Evolutionary conservation across 139 green algal species (phyloP).

Genomic region (Picochlorum costavermella): DNA sequence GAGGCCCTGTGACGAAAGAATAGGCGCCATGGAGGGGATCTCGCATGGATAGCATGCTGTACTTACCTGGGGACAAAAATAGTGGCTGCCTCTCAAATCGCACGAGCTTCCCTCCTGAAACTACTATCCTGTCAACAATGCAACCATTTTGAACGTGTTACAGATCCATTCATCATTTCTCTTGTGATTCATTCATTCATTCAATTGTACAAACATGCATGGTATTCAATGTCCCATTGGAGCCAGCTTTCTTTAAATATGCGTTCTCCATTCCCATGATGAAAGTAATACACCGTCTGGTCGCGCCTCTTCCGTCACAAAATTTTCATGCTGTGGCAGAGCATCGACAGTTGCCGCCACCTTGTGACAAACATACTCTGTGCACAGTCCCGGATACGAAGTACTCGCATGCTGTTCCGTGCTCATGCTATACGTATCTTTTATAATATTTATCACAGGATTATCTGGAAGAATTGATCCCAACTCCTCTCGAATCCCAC

Average conservation of each 20-base stretch:
- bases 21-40: too few species aligned
- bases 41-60: too few species aligned
- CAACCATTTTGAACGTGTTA: too few species aligned
- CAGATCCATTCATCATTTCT: too few species aligned
- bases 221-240: background rate
- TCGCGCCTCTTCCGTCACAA: background rate
- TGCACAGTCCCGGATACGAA: slow-evolving; percentile 8
- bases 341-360: background rate
- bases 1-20: too few species aligned
- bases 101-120: too few species aligned
- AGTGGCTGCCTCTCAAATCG: too few species aligned
- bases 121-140: too few species aligned
- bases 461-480: slow-evolving; percentile 4
- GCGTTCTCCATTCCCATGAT: slow-evolving; percentile 6
- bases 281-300: background rate
- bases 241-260: background rate
- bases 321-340: slow-evolving; percentile 7
- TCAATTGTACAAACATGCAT: too few species aligned
- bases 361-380: slow-evolving; percentile 9
- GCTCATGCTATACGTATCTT: slow-evolving; percentile 3
- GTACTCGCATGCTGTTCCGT: background rate
- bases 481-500: slow-evolving; percentile 6
- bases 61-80: too few species aligned
- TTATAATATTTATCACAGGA: background rate
- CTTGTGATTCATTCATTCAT: too few species aligned